phyloP scores from a whole-genome alignment of 2,329 filamentous ascomycete genomes.

The Penicillium thymicola region DNA sequence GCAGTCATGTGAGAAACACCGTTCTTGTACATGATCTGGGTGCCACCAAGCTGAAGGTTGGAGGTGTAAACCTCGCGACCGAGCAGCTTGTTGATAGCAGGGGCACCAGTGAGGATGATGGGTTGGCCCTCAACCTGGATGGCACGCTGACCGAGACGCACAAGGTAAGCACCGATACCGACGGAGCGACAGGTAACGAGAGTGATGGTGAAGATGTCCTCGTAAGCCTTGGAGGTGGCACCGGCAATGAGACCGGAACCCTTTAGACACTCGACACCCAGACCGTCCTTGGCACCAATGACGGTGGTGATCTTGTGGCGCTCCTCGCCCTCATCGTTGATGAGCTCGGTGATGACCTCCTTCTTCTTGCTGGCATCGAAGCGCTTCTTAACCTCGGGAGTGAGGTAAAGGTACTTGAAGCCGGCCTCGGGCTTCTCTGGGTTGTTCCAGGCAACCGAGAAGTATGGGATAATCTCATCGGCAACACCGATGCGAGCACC shows the following conservation, averaged over 20 bases:
- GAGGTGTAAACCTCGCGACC: constrained; percentile 98
- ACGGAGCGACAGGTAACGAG: constrained; percentile 97
- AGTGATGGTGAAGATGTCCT: constrained; percentile 98
- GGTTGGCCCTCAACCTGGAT: constrained; percentile 99
- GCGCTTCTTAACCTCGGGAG: constrained; percentile 76
- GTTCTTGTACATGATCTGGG: constrained; percentile 99
- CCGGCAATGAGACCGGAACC: constrained; percentile 97
- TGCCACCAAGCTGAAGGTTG: constrained; percentile 97
- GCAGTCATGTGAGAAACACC: constrained; percentile 99
- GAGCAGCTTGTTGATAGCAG: constrained; percentile 95
- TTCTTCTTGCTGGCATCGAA: constrained; percentile 75
- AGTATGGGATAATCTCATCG: constrained; percentile 94
- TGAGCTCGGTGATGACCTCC: constrained; percentile 81
- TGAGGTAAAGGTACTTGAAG: constrained; percentile 97
- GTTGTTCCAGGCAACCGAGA: constrained; percentile 96
- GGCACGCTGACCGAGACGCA: constrained; percentile 95
- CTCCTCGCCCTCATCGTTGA: constrained; percentile 82
- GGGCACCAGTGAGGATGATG: constrained; percentile 96
- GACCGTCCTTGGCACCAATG: constrained; percentile 87
- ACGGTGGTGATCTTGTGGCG: constrained; percentile 93
- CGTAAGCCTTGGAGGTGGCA: constrained; percentile 93
- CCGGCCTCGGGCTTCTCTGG: constrained; percentile 73
- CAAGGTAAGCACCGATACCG: constrained; percentile 98
- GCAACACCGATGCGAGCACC: constrained; percentile 96
- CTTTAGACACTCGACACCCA: constrained; percentile 95